Conservation (phyloP, 805 yeast genomes). For the Kockiozyma suomiensis region DNA sequence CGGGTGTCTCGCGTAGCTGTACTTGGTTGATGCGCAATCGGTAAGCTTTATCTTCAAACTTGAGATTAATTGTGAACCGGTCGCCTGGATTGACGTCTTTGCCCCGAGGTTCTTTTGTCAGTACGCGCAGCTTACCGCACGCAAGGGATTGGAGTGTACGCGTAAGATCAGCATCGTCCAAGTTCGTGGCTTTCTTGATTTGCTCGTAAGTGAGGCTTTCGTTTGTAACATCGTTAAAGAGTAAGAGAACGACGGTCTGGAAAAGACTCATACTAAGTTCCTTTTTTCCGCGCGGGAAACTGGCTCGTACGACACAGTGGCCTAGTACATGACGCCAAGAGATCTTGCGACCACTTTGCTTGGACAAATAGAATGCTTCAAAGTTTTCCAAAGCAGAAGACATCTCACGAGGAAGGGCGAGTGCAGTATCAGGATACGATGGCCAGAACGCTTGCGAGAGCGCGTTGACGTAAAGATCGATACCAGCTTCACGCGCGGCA, state of each 20-base stretch:
- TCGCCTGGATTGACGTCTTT: constrained; percentile 34
- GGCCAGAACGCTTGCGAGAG: constrained; percentile 43
- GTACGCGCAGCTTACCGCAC: constrained; percentile 36
- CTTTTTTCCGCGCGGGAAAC: constrained; percentile 40
- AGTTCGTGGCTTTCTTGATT: constrained; percentile 32
- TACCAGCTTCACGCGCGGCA: constrained; percentile 36
- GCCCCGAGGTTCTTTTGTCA: constrained; percentile 34
- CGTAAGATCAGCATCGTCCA: constrained; percentile 32
- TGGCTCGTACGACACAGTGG: constrained; percentile 39
- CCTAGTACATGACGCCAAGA: constrained; percentile 41
- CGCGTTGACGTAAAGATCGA: constrained; percentile 37
- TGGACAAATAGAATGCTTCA: constrained; percentile 34
- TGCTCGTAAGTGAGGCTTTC: constrained; percentile 28
- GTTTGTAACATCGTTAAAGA: constrained; percentile 34
- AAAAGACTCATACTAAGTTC: constrained; percentile 38
- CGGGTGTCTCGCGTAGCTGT: constrained; percentile 35
- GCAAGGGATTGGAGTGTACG: constrained; percentile 38
- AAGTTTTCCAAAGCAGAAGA: constrained; percentile 34
- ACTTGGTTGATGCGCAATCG: constrained; percentile 39
- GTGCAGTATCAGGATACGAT: constrained; percentile 35
- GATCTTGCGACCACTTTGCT: constrained; percentile 36
- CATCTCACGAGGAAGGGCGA: constrained; percentile 39
- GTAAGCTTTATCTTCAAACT: constrained; percentile 34
- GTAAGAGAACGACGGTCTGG: constrained; percentile 40
- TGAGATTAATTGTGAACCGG: constrained; percentile 36